Evolutionary conservation across 140 eudicot genomes (phyloP).

Genomic region (Ambrosia hybrid): DNA sequence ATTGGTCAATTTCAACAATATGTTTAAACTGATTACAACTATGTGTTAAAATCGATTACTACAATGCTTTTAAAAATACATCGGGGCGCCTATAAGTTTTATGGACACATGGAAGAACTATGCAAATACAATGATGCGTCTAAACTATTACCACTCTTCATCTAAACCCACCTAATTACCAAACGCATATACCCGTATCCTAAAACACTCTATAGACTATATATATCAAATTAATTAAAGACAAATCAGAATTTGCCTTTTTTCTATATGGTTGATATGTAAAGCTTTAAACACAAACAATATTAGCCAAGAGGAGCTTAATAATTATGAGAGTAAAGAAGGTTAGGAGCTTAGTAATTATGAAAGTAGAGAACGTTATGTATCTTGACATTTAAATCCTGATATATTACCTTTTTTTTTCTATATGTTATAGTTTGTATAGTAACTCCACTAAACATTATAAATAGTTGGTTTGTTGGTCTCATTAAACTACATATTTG

Average conservation of each 20-base stretch:
- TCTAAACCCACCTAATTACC: no score
- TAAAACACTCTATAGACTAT: not conserved
- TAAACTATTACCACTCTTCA: no score
- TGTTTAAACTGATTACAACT: no score
- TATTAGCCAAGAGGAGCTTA: slow-evolving; percentile 16
- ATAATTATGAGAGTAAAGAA: slow-evolving; percentile 12
- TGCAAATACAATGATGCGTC: no score
- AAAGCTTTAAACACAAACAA: slow-evolving; percentile 8
- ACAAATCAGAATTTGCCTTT: slow-evolving; percentile 16
- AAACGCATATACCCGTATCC: not conserved
- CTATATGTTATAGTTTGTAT: slow-evolving; percentile 1
- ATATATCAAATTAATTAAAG: slow-evolving; percentile 2
- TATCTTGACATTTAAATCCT: no score
- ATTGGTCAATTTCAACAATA: no score
- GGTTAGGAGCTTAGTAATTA: not conserved
- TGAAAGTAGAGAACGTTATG: no score
- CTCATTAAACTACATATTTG: not conserved
- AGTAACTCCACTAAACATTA: slow-evolving; percentile 8
- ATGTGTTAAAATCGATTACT: no score
- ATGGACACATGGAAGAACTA: no score
- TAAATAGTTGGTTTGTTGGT: slow-evolving; percentile 20
- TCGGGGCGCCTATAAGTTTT: no score
- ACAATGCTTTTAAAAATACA: no score
- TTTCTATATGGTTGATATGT: slow-evolving; percentile 7
- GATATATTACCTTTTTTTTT: not conserved